Percentiles rank a stretch among this genome's conserved stretches.
phyloP scores from a whole-genome alignment of 1,284 basidiomycete species.

The Malassezia brasiliensis region DNA sequence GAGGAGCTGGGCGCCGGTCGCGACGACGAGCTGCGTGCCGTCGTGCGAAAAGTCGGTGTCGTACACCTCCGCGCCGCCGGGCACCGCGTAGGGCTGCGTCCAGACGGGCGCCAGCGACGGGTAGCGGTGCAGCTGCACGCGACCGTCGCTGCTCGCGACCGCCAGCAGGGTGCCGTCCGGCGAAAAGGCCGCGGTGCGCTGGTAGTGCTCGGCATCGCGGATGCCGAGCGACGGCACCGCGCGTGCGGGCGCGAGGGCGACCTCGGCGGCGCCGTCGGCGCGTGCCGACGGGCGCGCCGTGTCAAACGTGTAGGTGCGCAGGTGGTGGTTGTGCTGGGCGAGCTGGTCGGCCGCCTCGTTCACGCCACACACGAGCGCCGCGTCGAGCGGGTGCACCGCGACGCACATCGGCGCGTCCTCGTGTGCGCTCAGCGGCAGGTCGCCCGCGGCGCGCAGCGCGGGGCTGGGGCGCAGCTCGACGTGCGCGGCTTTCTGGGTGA shows the following conservation, averaged over 20 bases:
- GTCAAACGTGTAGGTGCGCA: conserved; percentile 32
- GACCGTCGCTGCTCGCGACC: conserved; percentile 33
- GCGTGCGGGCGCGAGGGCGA: not conserved
- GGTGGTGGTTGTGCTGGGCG: conserved; percentile 23
- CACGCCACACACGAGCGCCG: conserved; percentile 33
- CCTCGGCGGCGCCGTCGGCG: not conserved
- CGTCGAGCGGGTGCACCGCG: conserved; percentile 19
- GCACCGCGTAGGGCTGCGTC: conserved; percentile 14
- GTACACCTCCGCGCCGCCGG: conserved; percentile 33
- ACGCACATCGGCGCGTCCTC: conserved; percentile 47
- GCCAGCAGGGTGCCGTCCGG: conserved; percentile 33
- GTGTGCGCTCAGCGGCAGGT: conserved; percentile 30
- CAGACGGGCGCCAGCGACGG: conserved; percentile 31
- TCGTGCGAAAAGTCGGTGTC: conserved; percentile 42
- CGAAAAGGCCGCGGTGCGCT: conserved; percentile 29
- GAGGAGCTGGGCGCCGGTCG: conserved; percentile 29
- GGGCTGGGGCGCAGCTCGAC: not conserved
- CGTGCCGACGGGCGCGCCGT: not conserved
- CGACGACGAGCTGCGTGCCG: conserved; percentile 32
- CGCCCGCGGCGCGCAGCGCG: conserved; percentile 9
- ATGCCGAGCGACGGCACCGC: conserved; percentile 18
- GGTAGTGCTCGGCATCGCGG: conserved; percentile 31
- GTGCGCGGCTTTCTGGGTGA: conserved; percentile 1
- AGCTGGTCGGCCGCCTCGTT: conserved; percentile 26
- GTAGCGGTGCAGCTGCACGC: conserved; percentile 33